A percentile compares a stretch with the other conserved stretches of the same genome.
Conservation (phyloP, 2,329 filamentous ascomycete species). For the Colletotrichum endophyticum region DNA sequence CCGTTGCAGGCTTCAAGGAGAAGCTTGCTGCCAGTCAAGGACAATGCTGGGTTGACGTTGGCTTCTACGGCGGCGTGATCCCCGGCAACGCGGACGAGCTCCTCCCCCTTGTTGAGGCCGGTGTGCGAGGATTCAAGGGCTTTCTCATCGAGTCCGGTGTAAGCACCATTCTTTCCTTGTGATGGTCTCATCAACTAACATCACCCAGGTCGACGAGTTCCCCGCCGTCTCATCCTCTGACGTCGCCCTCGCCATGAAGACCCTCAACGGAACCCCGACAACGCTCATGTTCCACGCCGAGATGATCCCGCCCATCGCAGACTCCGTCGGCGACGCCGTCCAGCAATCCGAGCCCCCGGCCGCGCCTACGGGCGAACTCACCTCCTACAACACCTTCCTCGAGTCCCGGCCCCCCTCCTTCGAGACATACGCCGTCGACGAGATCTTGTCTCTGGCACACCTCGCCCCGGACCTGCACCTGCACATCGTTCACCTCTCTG, state of each 20-base stretch:
- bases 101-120: conserved; percentile 79
- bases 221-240: conserved; percentile 85
- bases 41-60: conserved; percentile 98
- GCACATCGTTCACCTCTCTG: conserved; percentile 93
- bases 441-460: conserved; percentile 83
- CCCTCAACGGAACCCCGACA: conserved; percentile 80
- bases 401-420: conserved; percentile 87
- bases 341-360: conserved; percentile 73
- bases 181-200: conserved; percentile 9
- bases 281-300: conserved; percentile 99
- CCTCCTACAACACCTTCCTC: conserved; percentile 87
- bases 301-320: conserved; percentile 89
- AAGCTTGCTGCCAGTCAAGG: conserved; percentile 85
- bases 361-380: conserved; percentile 73
- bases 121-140: conserved; percentile 95
- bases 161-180: conserved; percentile 36
- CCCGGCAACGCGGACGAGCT: conserved; percentile 86
- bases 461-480: conserved; percentile 82
- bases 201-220: conserved; percentile 86
- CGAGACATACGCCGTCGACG: conserved; percentile 87
- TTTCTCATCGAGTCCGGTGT: conserved; percentile 97
- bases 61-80: conserved; percentile 94
- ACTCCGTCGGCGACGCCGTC: conserved; percentile 79
- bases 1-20: conserved; percentile 78
- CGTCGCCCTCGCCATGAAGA: conserved; percentile 79